Evolutionary conservation across 2,329 filamentous ascomycete genomes (phyloP), one percentile per base, ranked within the genome.

Genomic region (Paradendryphiella salina): DNA sequence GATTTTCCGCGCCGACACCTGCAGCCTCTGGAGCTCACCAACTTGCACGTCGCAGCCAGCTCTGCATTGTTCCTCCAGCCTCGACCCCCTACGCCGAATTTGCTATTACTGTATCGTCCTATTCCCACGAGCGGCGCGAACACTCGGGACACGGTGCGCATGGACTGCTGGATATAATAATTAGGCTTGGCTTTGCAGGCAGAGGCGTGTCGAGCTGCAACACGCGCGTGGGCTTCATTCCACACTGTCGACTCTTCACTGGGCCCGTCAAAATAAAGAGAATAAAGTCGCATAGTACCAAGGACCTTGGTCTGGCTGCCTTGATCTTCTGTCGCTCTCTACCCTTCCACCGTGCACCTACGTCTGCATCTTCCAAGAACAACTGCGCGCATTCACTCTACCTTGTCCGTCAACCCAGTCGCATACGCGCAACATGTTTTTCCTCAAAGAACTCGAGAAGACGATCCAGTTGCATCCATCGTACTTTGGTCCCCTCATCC

Each of bases 391-490:
- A 49, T 50, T 35, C 29, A 36, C 38, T 26, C 34, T n/a, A 39
- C 21, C 41, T 40, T 45, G 21, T 46, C 53, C 52, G 42, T 18
- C 52, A 49, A 36, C 31, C 43, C 15, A 40, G 31, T 49, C 46
- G 38, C 51, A 47, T 55, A 44, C 46, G 54, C 58, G 75, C 45
- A 77, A 58, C 65, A 99, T 99, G 94, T 99, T 97, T 77, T 99
- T 99, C 80, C 89, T 99, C 60, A 90, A 96, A 77, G 93, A 96
- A 72, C 87, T 97, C 76, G 91, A 96, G 78, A 91, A 93, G 72
- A 88, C 90, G 70, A 92, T 97, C 67, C 92, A 90, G 64, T 84
- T 99, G 69, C 94, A 99, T 72, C 94, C 94, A 21, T 97, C 93
- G 10, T 99, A 95, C 78, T 97, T 99, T 72, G 92, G 92, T 51